Evolutionary conservation across 1,284 basidiomycete genomes (phyloP), one percentile per base, ranked within the genome.

Genomic region (Ustilago vetiveriae): DNA sequence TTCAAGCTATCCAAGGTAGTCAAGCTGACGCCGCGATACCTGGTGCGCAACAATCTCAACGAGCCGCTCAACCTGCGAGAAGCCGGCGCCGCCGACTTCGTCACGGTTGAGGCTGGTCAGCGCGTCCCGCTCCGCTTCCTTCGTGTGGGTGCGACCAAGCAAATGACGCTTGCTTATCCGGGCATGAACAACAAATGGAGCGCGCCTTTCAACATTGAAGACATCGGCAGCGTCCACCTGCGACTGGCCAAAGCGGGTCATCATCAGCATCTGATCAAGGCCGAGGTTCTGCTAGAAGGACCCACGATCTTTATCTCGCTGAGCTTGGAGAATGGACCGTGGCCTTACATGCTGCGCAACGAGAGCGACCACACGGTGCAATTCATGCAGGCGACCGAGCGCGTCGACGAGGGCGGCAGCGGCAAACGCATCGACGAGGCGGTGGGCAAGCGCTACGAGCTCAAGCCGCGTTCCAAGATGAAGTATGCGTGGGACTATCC

Each of bases 1-100:
- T 98, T 98, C 84, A 97, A 98, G 82, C 85, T 98, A 42, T 90
- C 90, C 24, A 98, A 98, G 84, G 91, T 98, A 66, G 90, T 98
- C 76, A 96, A 92, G 1, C 84, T 98, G 35, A 86, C 90, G 6
- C 96, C 96, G 13, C 88, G 95, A 24, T 98, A 95, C 85, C 84
- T 98, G 64, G 84, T 98, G 77, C 90, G 90, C 82, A 99, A 98
- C 84, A 86, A 88, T 67, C 86, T 93, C 30, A 77, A 84, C 5
- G 87, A 88, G 52, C 75, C 88, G 1, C 85, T 99, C 38, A 88
- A 88, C 42, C 89, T 95, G 83, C 88, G 96, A 26, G 93, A 98
- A 82, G 89, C 93, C 73, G 90, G 91, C 17, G 84, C 84, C 6
- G 82, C 84, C 6, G 82, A 84, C 42, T 82, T 83, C 17, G 72